A percentile compares a stretch with the other conserved stretches of the same genome.
Evolutionary conservation across 495 filamentous ascomycete genomes (phyloP).

Genomic region (Tetracladium setigerum): DNA sequence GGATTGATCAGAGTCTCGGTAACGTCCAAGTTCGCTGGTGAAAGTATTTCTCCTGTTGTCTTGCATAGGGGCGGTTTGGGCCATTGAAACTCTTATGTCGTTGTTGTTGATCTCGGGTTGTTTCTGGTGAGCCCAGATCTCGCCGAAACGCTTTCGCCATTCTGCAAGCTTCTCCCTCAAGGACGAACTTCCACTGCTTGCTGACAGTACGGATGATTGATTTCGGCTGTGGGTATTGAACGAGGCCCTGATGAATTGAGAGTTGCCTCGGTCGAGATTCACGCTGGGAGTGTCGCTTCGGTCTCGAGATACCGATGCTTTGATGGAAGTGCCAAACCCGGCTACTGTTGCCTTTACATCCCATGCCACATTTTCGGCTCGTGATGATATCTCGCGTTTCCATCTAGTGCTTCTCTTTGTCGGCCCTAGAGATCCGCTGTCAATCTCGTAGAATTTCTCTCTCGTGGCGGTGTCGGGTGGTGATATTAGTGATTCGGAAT

Average conservation of each 20-base stretch:
- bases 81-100: slow-evolving; percentile 14
- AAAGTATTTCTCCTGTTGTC: slow-evolving; percentile 26
- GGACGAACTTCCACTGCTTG: slow-evolving; percentile 7
- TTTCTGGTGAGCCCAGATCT: slow-evolving; percentile 23
- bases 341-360: slow-evolving; percentile 11
- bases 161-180: slow-evolving; percentile 28
- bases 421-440: slow-evolving; percentile 33
- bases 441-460: slow-evolving; percentile 30
- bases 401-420: slow-evolving; percentile 31
- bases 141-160: slow-evolving; percentile 34
- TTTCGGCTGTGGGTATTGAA: slow-evolving; percentile 31
- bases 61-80: slow-evolving; percentile 30
- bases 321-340: slow-evolving; percentile 26
- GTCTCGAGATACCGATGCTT: slow-evolving; percentile 19
- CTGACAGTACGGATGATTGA: slow-evolving; percentile 21
- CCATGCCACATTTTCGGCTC: slow-evolving; percentile 27
- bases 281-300: slow-evolving; percentile 32
- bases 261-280: slow-evolving; percentile 41
- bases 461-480: slow-evolving; percentile 29
- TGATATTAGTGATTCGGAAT: slow-evolving; percentile 33
- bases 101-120: slow-evolving; percentile 18
- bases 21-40: slow-evolving; percentile 14
- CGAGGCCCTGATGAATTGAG: slow-evolving; percentile 37
- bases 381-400: slow-evolving; percentile 17
- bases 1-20: slow-evolving; percentile 14